phyloP scores from a whole-genome alignment of 1,284 basidiomycete genomes.

The Apiotrichum laibachii region DNA sequence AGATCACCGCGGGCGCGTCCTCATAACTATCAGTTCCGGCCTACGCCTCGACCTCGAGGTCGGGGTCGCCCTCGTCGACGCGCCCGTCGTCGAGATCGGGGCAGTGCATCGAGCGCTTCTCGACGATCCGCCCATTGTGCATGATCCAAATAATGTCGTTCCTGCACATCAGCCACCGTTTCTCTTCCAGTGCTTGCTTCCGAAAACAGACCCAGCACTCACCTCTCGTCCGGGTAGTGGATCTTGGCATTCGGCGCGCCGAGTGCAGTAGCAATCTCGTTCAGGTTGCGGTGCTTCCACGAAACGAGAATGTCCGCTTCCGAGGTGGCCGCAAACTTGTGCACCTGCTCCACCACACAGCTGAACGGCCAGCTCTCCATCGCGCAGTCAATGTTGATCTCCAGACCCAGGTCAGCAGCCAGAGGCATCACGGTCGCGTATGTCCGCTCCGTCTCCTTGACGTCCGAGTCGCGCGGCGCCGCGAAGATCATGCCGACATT shows the following conservation, averaged over 20 bases:
- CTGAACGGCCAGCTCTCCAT: background rate
- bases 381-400: constrained; percentile 25
- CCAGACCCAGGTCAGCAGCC: constrained; percentile 27
- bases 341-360: constrained; percentile 20
- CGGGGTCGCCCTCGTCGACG: constrained; percentile 28
- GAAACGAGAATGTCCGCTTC: constrained; percentile 17
- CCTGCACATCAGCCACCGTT: constrained; percentile 4
- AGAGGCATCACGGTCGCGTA: constrained; percentile 31
- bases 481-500: constrained; percentile 31
- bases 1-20: too few species aligned
- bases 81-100: constrained; percentile 27
- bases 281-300: constrained; percentile 32
- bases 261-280: constrained; percentile 27
- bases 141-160: constrained; percentile 36
- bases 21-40: too few species aligned
- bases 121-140: constrained; percentile 21
- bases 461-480: constrained; percentile 20
- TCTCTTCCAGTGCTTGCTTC: too few species aligned
- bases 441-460: constrained; percentile 25
- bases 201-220: too few species aligned
- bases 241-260: constrained; percentile 25
- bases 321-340: constrained; percentile 20
- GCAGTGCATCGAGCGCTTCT: constrained; percentile 32
- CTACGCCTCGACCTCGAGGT: constrained; percentile 12
- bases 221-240: constrained; percentile 30